Conservation (phyloP, 2,329 filamentous ascomycete species). For the Mycocentrospora acerina region DNA sequence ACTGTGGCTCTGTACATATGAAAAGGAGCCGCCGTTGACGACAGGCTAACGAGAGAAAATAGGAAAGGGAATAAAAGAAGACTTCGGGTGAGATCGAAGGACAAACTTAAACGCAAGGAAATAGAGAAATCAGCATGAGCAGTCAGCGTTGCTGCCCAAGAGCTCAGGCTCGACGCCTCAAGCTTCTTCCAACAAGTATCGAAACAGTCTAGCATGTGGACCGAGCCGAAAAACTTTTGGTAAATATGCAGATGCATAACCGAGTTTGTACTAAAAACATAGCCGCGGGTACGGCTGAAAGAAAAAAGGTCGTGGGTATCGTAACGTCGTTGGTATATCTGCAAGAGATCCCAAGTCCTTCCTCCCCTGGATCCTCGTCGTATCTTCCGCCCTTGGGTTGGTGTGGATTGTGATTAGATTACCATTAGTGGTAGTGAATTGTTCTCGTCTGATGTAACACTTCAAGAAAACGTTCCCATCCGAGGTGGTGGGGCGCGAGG, state of each 20-base stretch:
- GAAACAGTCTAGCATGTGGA: constrained; percentile 14
- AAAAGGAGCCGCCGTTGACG: neutral
- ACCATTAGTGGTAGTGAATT: neutral
- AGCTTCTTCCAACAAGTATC: constrained; percentile 21
- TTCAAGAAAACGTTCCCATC: constrained; percentile 40
- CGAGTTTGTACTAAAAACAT: constrained; percentile 29
- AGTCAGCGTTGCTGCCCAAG: constrained; percentile 7
- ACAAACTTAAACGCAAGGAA: neutral
- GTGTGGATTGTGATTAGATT: constrained; percentile 5
- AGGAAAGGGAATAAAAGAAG: constrained; percentile 10
- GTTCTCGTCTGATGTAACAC: neutral
- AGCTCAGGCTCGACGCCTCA: constrained; percentile 4
- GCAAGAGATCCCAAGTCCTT: constrained; percentile 13
- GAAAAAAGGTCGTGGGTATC: constrained; percentile 37
- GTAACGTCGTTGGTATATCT: constrained; percentile 33
- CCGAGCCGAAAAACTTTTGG: constrained; percentile 25
- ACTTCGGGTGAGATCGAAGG: constrained; percentile 5
- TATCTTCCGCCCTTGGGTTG: constrained; percentile 7
- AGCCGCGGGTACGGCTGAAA: constrained; percentile 20
- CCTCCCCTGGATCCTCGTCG: constrained; percentile 18
- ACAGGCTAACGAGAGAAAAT: too few species aligned
- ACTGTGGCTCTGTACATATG: neutral
- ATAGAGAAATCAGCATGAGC: constrained; percentile 1
- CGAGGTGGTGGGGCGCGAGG: constrained; percentile 30
- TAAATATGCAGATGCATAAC: constrained; percentile 28